A percentile compares a stretch with the other conserved stretches of the same genome.
Conservation (phyloP, 805 yeast genomes). For the Candida glaebosa region DNA sequence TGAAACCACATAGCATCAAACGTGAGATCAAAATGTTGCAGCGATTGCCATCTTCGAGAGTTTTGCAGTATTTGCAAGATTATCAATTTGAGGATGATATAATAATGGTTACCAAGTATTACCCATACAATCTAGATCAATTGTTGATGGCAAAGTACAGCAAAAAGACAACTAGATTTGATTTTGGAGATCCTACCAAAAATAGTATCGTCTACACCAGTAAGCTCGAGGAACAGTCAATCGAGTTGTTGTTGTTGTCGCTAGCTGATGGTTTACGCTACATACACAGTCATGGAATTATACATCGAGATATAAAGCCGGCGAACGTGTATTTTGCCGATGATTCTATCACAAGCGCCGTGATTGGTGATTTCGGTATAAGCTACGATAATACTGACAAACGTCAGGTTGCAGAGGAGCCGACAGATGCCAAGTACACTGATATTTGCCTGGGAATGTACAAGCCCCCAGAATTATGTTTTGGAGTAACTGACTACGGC, state of each 20-base stretch:
- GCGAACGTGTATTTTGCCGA: slow-evolving; percentile 27
- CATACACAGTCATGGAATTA: slow-evolving; percentile 30
- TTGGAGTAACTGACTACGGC: slow-evolving; percentile 55
- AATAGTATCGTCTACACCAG: slow-evolving; percentile 4
- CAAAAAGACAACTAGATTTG: slow-evolving; percentile 20
- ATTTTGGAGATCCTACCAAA: slow-evolving; percentile 20
- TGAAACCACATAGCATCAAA: slow-evolving; percentile 34
- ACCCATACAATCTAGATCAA: slow-evolving; percentile 22
- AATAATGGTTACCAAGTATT: slow-evolving; percentile 30
- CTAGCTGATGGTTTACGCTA: slow-evolving; percentile 1
- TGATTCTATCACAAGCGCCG: slow-evolving; percentile 21
- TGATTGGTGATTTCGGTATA: slow-evolving; percentile 66
- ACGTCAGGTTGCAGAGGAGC: slow-evolving; percentile 9
- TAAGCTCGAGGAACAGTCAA: slow-evolving; percentile 11
- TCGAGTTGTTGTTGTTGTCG: slow-evolving; percentile 2
- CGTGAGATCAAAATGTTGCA: slow-evolving; percentile 28
- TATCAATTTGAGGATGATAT: slow-evolving; percentile 28
- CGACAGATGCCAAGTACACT: slow-evolving; percentile 43
- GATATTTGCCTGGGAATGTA: slow-evolving; percentile 66
- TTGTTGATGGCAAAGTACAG: slow-evolving; percentile 17
- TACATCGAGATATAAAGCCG: slow-evolving; percentile 43
- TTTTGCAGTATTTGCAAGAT: slow-evolving; percentile 19
- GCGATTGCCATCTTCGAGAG: slow-evolving; percentile 12
- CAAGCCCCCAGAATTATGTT: slow-evolving; percentile 71
- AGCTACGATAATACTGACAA: slow-evolving; percentile 19